Conservation (phyloP, 225 moss, liverwort and hornwort genomes). For the Rhytidiadelphus loreus region DNA sequence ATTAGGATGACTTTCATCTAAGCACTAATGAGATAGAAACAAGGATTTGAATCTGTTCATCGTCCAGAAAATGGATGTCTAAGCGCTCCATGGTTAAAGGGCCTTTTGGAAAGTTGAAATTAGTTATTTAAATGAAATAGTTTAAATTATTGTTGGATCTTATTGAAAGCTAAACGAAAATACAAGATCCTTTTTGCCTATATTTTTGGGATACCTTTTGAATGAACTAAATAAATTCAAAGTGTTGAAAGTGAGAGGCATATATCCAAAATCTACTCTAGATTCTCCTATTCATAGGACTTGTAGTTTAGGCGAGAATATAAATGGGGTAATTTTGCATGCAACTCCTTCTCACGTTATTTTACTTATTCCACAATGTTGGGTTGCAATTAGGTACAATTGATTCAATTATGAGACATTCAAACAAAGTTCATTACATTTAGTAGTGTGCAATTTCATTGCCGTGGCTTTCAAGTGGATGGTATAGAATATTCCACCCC, state of each 20-base stretch:
- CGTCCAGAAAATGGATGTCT: too few species aligned
- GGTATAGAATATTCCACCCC: background rate
- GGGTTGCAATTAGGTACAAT: background rate
- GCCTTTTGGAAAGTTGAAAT: background rate
- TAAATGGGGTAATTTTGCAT: background rate
- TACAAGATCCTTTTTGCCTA: background rate
- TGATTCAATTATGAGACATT: background rate
- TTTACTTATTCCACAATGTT: background rate
- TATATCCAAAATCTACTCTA: background rate
- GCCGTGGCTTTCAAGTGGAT: accelerated
- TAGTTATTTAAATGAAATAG: too few species aligned
- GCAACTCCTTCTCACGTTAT: background rate
- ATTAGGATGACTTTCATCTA: too few species aligned
- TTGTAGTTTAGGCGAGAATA: background rate
- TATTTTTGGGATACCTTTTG: background rate
- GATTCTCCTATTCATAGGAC: accelerated
- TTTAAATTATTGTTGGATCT: background rate
- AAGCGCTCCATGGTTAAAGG: too few species aligned
- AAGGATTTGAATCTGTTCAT: too few species aligned
- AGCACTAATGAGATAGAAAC: too few species aligned
- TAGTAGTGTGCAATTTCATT: background rate
- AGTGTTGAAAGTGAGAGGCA: background rate
- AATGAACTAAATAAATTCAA: background rate
- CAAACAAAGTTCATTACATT: background rate
- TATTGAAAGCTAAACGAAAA: background rate